A percentile compares a stretch with the other conserved stretches of the same genome.
phyloP scores from a whole-genome alignment of 2,329 filamentous ascomycete genomes.

The Neofusicoccum umdonicola region DNA sequence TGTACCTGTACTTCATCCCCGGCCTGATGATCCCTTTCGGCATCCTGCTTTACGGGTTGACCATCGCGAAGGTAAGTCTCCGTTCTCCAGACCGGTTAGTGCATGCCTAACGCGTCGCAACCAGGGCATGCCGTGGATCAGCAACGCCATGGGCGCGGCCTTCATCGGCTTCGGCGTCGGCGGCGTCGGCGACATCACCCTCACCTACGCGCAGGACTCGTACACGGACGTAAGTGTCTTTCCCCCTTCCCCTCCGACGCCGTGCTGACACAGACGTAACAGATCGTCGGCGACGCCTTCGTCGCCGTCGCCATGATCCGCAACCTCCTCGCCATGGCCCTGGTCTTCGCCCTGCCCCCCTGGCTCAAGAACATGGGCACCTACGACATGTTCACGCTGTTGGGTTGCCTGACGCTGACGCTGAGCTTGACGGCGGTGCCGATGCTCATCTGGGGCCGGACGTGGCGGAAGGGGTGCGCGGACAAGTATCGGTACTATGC shows the following conservation, averaged over 20 bases:
- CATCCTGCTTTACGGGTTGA: constrained; percentile 42
- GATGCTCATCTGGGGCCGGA: constrained; percentile 20
- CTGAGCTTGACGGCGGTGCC: neutral
- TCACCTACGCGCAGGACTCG: constrained; percentile 42
- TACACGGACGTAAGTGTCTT: constrained; percentile 31
- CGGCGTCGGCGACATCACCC: constrained; percentile 31
- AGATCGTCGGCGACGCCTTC: constrained; percentile 50
- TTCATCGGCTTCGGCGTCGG: constrained; percentile 39
- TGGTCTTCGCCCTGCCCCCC: constrained; percentile 47
- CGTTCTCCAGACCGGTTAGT: neutral
- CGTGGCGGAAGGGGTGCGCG: constrained; percentile 15
- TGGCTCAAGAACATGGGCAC: constrained; percentile 42
- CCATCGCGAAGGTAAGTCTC: constrained; percentile 21
- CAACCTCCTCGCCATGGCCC: constrained; percentile 43
- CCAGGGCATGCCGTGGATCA: constrained; percentile 28
- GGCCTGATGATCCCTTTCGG: constrained; percentile 32
- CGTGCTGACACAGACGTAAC: constrained; percentile 7
- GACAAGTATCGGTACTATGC: neutral
- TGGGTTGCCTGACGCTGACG: constrained; percentile 22
- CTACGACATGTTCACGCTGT: constrained; percentile 42
- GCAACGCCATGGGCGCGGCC: constrained; percentile 37
- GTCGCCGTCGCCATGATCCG: constrained; percentile 47
- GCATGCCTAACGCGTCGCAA: too few relatives aligned
- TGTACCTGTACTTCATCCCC: constrained; percentile 39
- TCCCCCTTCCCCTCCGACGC: constrained; percentile 18